These are phyloP conservation scores for Trichosporon inkin DNA, from an alignment of 1,284 basidiomycete genomes.

Conservation along the genomic window DNA sequence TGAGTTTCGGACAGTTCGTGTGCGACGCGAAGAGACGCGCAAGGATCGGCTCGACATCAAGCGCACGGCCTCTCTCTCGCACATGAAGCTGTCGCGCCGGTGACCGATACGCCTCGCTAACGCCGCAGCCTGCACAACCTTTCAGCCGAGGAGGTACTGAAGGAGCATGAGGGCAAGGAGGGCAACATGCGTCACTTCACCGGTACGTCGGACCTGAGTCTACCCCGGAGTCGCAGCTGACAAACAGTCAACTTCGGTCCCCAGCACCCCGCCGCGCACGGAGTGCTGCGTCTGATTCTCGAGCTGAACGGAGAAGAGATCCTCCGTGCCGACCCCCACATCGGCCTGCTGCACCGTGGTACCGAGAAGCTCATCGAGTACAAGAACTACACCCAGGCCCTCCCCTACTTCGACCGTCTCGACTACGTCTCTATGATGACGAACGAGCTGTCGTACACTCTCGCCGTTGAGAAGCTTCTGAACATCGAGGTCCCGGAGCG, in stretches of 20 bases:
- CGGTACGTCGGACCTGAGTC: slow-evolving; percentile 52
- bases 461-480: slow-evolving; percentile 96
- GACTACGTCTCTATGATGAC: slow-evolving; percentile 99
- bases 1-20: slow-evolving; percentile 27
- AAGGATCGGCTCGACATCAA: neutral
- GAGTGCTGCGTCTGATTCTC: slow-evolving; percentile 94
- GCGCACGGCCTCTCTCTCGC: slow-evolving; percentile 6
- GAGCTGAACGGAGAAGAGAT: slow-evolving; percentile 98
- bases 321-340: slow-evolving; percentile 83
- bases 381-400: slow-evolving; percentile 96
- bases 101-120: neutral
- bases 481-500: slow-evolving; percentile 99
- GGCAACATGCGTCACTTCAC: slow-evolving; percentile 89
- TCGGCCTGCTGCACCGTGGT: slow-evolving; percentile 93
- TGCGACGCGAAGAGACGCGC: neutral
- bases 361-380: slow-evolving; percentile 99
- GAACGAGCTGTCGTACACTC: slow-evolving; percentile 92
- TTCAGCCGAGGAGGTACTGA: slow-evolving; percentile 69
- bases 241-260: slow-evolving; percentile 83
- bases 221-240: slow-evolving; percentile 3
- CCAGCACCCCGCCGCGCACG: slow-evolving; percentile 97
- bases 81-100: neutral
- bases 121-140: slow-evolving; percentile 61
- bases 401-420: slow-evolving; percentile 98
- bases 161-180: slow-evolving; percentile 68